phyloP scores from a whole-genome alignment of 805 yeast species.

The Candida coquimbonensis region DNA sequence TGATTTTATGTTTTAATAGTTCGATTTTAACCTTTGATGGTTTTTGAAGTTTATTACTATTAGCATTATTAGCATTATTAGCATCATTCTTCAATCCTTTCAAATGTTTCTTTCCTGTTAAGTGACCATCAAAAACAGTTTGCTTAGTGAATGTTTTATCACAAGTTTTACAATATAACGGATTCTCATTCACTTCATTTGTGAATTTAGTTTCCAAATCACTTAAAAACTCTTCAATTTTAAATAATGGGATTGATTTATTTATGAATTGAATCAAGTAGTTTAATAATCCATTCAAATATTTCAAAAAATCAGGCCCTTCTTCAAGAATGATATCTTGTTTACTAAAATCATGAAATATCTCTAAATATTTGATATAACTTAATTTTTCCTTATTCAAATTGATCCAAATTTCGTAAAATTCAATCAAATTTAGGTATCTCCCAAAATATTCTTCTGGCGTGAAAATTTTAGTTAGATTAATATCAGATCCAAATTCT shows the following conservation, averaged over 20 bases:
- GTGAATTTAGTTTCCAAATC: conserved; percentile 12
- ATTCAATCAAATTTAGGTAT: conserved; percentile 46
- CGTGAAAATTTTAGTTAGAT: conserved; percentile 43
- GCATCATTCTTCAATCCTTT: conserved; percentile 32
- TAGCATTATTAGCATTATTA: conserved; percentile 6
- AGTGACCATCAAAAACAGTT: conserved; percentile 63
- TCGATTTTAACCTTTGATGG: conserved; percentile 27
- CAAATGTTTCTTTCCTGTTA: conserved; percentile 68
- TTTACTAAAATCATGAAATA: conserved; percentile 34
- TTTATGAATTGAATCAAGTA: conserved; percentile 46
- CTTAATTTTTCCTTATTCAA: conserved; percentile 30
- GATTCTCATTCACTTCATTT: conserved; percentile 12
- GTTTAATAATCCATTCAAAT: conserved; percentile 35
- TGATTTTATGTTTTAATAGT: conserved; percentile 20
- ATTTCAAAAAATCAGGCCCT: conserved; percentile 20
- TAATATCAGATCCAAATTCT: conserved; percentile 40
- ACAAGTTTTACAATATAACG: conserved; percentile 56
- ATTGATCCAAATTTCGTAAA: conserved; percentile 49
- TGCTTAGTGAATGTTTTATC: conserved; percentile 53
- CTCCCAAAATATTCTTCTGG: conserved; percentile 61
- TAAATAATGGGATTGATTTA: conserved; percentile 42
- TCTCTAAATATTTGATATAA: conserved; percentile 45
- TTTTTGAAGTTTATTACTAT: conserved; percentile 1
- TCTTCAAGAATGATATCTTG: conserved; percentile 18
- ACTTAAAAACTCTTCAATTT: conserved; percentile 27